Percentiles rank a stretch among this genome's conserved stretches.
Conservation (phyloP, 1,284 basidiomycete species). For the Sphagnurus paluster region DNA sequence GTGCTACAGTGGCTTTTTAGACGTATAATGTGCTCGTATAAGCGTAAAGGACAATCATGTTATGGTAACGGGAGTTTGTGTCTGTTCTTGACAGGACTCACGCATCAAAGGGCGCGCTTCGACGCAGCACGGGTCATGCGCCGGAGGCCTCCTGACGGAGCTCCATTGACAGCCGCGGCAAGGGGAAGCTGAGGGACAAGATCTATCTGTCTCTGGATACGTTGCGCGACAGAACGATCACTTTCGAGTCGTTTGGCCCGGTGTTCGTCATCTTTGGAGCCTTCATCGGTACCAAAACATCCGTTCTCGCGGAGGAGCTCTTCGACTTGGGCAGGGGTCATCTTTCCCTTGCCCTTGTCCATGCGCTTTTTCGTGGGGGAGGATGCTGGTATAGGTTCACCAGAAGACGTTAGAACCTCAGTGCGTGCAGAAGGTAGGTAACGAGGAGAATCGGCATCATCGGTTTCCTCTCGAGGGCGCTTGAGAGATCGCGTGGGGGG, state of each 20-base stretch:
- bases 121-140: background rate
- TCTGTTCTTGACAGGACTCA: too few species aligned
- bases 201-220: background rate
- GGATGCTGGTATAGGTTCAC: background rate
- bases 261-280: too few species aligned
- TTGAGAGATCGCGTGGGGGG: constrained; percentile 1
- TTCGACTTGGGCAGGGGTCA: constrained; percentile 5
- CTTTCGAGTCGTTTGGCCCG: background rate
- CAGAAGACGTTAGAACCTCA: background rate
- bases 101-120: background rate
- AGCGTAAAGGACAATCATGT: too few species aligned
- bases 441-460: constrained; percentile 6
- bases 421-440: constrained; percentile 3
- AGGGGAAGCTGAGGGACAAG: too few species aligned
- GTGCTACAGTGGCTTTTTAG: too few species aligned
- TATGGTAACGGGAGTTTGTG: too few species aligned
- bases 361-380: background rate
- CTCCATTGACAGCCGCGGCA: background rate
- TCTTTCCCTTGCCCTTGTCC: constrained; percentile 12
- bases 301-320: constrained; percentile 1
- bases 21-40: too few species aligned
- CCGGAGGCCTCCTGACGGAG: background rate
- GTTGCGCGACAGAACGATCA: background rate
- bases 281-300: too few species aligned
- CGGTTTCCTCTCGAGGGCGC: constrained; percentile 10